Base-by-base conservation (phyloP, 768 basidiomycete species). In the Boletus subcaerulescens region DNA sequence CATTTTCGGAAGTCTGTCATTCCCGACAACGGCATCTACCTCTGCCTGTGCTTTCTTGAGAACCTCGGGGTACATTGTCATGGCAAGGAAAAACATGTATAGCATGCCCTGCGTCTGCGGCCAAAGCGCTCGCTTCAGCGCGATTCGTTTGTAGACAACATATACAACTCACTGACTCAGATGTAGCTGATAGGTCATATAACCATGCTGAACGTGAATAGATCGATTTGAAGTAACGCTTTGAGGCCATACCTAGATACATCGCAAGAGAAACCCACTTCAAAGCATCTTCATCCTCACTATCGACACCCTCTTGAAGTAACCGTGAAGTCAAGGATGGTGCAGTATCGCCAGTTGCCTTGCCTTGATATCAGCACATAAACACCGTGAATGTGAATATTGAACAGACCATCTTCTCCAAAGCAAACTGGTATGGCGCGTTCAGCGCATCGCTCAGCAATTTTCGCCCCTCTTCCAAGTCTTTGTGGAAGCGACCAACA, bases 111-210 rank as follows among this genome's bases (percentile, higher is more conserved):
- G 36, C 3, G 38, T 60, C 60, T 58, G 24, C 62, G 22, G 75
- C 32, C 22, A 48, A 10, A 10, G 13, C 13, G 11, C 11, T 40
- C 18, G n/a, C 2, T 18, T 33, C 13, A 33, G 2, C 7, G 14
- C 14, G 14, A 45, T 29, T 43, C 18, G 9, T 14, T 39, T 5
- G 17, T 7, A 12, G 7, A 13, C 2, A 9, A 22, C 77, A 68
- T n/a, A 71, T 71, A 8, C 13, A 13, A 31, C 48, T 17, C 18
- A 55, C 61, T 1, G 53, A 53, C 11, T 64, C 59, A 3, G 60
- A n/a, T 42, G 22, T 48, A 59, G 17, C 39, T 80, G 78, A 40
- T n/a, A 20, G 10, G 38, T 20, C 17, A 26, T 14, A 36, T 9
- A 49, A 26, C 4, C 22, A 24, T 3, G 14, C 33, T 11, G 5